Evolutionary conservation across 2,329 filamentous ascomycete species (phyloP).

Genomic region (Phaeophleospora eucalypticola): DNA sequence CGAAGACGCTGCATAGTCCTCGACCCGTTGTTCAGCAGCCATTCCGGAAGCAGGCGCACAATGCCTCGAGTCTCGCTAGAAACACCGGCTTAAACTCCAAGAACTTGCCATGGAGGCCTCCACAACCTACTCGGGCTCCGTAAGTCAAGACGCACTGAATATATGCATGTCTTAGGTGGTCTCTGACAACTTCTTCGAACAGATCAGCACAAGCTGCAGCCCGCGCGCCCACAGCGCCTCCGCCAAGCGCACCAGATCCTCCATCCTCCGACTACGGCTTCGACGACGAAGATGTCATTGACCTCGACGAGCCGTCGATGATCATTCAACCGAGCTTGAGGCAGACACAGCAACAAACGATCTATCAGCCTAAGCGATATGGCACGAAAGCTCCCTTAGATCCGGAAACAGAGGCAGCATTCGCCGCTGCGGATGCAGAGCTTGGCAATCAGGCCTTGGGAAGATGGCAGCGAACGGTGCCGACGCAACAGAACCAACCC

Average conservation of each 20-base stretch:
- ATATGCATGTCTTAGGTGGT: background rate
- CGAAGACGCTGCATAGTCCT: constrained; percentile 7
- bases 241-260: constrained; percentile 22
- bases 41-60: constrained; percentile 20
- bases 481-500: constrained; percentile 2
- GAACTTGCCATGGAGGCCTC: constrained; percentile 29
- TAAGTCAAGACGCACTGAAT: background rate
- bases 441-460: constrained; percentile 24
- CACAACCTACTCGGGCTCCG: constrained; percentile 17
- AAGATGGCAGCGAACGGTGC: constrained; percentile 21
- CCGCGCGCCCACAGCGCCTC: constrained; percentile 15
- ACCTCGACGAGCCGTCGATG: constrained; percentile 40
- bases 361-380: constrained; percentile 5
- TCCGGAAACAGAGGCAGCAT: constrained; percentile 29
- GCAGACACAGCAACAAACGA: constrained; percentile 6
- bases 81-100: constrained; percentile 13
- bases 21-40: constrained; percentile 4
- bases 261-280: constrained; percentile 43
- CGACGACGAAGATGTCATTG: constrained; percentile 44
- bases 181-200: background rate
- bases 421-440: constrained; percentile 33
- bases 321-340: constrained; percentile 25
- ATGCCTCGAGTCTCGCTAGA: constrained; percentile 20
- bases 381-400: constrained; percentile 18
- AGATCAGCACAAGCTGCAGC: constrained; percentile 11